Percentiles rank a stretch among this genome's conserved stretches.
Evolutionary conservation across 2,329 filamentous ascomycete species (phyloP).

Genomic region (Achaetomium macrosporum): DNA sequence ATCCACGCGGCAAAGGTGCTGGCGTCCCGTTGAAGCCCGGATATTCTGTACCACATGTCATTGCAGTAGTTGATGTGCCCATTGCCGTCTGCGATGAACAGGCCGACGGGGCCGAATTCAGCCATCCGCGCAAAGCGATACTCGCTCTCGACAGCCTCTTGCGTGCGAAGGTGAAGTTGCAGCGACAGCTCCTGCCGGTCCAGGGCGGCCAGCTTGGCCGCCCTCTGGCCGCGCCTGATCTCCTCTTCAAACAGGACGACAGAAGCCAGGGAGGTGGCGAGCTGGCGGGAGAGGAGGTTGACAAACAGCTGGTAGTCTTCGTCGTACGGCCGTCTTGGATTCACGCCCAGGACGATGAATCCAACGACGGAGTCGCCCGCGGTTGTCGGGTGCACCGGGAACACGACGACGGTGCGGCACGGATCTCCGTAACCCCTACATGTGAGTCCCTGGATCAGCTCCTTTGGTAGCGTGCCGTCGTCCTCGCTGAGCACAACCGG

Average conservation of each 20-base stretch:
- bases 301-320: slow-evolving; percentile 76
- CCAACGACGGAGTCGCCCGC: slow-evolving; percentile 66
- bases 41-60: slow-evolving; percentile 70
- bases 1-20: slow-evolving; percentile 63
- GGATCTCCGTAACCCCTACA: slow-evolving; percentile 67
- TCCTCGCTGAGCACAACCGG: slow-evolving; percentile 65
- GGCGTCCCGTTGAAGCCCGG: slow-evolving; percentile 55
- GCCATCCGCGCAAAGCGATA: slow-evolving; percentile 79
- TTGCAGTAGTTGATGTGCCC: slow-evolving; percentile 76
- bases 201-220: slow-evolving; percentile 66
- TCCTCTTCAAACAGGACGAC: slow-evolving; percentile 81
- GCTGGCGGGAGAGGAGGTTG: slow-evolving; percentile 65
- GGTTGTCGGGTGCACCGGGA: slow-evolving; percentile 71
- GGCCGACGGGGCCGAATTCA: slow-evolving; percentile 74
- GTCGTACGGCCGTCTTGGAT: slow-evolving; percentile 72
- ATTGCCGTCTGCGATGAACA: slow-evolving; percentile 71
- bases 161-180: slow-evolving; percentile 61
- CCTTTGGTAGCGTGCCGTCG: slow-evolving; percentile 57
- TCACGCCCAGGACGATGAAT: slow-evolving; percentile 73
- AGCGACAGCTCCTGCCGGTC: slow-evolving; percentile 73
- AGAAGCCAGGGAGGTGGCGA: slow-evolving; percentile 74
- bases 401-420: slow-evolving; percentile 65
- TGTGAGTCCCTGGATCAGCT: slow-evolving; percentile 60
- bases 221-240: slow-evolving; percentile 66
- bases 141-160: slow-evolving; percentile 61